Evolutionary conservation across 805 yeast species (phyloP).

Genomic region (Teunomyces pallodes): DNA sequence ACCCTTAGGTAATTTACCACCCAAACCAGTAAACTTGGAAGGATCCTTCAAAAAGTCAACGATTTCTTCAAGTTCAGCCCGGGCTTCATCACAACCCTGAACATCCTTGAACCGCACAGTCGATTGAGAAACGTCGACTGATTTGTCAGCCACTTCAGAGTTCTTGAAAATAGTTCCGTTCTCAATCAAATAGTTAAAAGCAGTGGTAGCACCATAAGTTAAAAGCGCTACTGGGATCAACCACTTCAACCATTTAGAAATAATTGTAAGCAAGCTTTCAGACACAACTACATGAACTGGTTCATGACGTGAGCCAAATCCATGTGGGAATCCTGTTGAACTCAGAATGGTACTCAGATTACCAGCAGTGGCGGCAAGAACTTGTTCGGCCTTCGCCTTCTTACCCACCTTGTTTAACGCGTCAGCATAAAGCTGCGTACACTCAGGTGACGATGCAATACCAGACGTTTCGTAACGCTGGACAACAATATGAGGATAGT

Average conservation of each 20-base stretch:
- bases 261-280: conserved; percentile 73
- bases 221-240: conserved; percentile 75
- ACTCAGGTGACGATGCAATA: conserved; percentile 78
- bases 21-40: conserved; percentile 90
- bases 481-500: conserved; percentile 96
- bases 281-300: conserved; percentile 94
- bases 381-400: conserved; percentile 70
- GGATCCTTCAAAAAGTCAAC: conserved; percentile 98
- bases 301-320: conserved; percentile 65
- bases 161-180: conserved; percentile 76
- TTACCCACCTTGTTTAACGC: conserved; percentile 81
- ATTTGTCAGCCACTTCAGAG: conserved; percentile 69
- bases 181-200: conserved; percentile 77
- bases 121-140: conserved; percentile 80
- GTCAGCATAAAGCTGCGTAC: conserved; percentile 73
- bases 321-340: conserved; percentile 20
- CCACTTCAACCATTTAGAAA: conserved; percentile 89
- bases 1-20: conserved; percentile 98
- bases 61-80: conserved; percentile 94
- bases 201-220: conserved; percentile 78
- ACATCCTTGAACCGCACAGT: conserved; percentile 90
- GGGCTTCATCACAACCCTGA: conserved; percentile 97
- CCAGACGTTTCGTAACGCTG: conserved; percentile 92
- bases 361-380: conserved; percentile 29
- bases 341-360: neutral